Base-by-base conservation (phyloP, 2,329 filamentous ascomycete species). In the Chaetomium sp. region DNA sequence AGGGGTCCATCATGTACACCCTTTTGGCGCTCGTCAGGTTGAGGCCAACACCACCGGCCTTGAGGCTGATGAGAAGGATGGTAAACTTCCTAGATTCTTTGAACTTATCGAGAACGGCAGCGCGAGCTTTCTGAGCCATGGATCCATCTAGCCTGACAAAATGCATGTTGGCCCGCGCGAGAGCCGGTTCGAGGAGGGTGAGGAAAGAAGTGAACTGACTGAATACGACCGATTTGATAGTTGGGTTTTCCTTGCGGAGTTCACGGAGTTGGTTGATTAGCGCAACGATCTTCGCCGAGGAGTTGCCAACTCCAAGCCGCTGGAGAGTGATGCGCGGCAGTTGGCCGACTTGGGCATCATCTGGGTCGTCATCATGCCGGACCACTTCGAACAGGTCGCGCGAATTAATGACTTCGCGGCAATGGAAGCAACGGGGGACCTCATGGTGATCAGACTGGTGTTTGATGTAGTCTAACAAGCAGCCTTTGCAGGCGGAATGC, bases 1-100 rank as follows among this genome's bases (percentile, higher is more conserved):
- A 99, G 0, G 95, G 95, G 77, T 99, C 95, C 95, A 99, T 98
- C 91, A 99, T 96, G 79, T 90, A 99, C 5, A 99, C 96, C 61
- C 91, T 83, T 68, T 89, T 92, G 6, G 95, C 95, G 70, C 88
- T 89, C 0, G 94, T 98, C 67, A 99, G 78, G 74, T 99, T 99
- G 51, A 99, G 82, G 0, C 95, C 95, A 0, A 99, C 95, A 27
- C 95, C 96, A 4, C 96, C 95, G 0, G 96, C 95, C 23, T 92
- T 85, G 63, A 99, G 81, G 71, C 90, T 94, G 59, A 99, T 85
- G 1, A 99, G 82, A 4, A 99, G 80, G 1, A 99, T 86, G 2
- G 85, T 85, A 27, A 92, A 91, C 57, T 84, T 86, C 1, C 80
- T 75, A 64, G 81, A 76, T 58, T 86, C 79, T 0, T 81, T 81